Conservation (phyloP, 805 yeast genomes). For the Lipomyces starkeyi region DNA sequence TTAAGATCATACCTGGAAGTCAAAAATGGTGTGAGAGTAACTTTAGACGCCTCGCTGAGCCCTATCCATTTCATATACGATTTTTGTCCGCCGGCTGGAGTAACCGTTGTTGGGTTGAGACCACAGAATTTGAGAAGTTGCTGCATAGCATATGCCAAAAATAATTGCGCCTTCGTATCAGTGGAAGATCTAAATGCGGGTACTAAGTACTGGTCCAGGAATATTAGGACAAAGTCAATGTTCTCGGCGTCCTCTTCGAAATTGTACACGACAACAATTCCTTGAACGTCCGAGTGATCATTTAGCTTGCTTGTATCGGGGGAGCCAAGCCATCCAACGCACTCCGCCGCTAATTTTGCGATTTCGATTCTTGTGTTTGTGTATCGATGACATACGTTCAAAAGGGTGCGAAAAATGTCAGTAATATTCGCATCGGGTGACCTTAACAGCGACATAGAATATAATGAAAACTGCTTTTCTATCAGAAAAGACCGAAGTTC, state of each 20-base stretch:
- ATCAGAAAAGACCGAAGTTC: slow-evolving; percentile 30
- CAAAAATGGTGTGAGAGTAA: slow-evolving; percentile 76
- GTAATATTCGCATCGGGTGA: slow-evolving; percentile 19
- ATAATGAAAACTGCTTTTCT: slow-evolving; percentile 18
- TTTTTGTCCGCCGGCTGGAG: background rate
- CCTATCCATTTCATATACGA: slow-evolving; percentile 58
- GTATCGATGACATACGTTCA: slow-evolving; percentile 42
- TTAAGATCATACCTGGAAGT: slow-evolving; percentile 69
- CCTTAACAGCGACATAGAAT: slow-evolving; percentile 18
- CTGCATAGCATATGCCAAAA: slow-evolving; percentile 87
- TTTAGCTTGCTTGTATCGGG: slow-evolving; percentile 68
- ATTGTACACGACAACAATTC: slow-evolving; percentile 61
- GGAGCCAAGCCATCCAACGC: slow-evolving; percentile 78
- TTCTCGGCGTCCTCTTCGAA: slow-evolving; percentile 68
- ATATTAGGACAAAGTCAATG: slow-evolving; percentile 64
- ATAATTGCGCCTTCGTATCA: slow-evolving; percentile 82
- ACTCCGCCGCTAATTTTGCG: slow-evolving; percentile 65
- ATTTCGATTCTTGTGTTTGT: slow-evolving; percentile 47
- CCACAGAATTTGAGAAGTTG: slow-evolving; percentile 73
- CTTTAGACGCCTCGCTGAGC: slow-evolving; percentile 68
- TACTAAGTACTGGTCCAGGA: slow-evolving; percentile 73
- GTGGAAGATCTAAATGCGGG: slow-evolving; percentile 89
- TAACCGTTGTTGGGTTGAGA: slow-evolving; percentile 43
- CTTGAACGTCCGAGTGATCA: slow-evolving; percentile 50
- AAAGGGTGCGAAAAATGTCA: slow-evolving; percentile 41